phyloP scores from a whole-genome alignment of 2,329 filamentous ascomycete species.

The Aspergillus hiratsukae region DNA sequence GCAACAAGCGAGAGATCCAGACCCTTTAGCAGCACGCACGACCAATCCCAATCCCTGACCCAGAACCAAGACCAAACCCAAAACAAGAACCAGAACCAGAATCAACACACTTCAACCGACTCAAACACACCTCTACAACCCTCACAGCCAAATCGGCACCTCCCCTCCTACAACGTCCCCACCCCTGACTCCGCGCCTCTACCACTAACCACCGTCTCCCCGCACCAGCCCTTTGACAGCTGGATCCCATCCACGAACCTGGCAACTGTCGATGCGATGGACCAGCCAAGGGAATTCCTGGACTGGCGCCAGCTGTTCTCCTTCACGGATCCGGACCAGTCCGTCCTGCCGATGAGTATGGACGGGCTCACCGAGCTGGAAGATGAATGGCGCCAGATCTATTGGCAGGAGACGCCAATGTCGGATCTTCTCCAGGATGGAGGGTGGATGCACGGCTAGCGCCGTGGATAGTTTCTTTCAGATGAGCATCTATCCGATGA shows the following conservation, averaged over 20 bases:
- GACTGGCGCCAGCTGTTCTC: slow-evolving; percentile 42
- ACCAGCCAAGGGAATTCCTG: slow-evolving; percentile 31
- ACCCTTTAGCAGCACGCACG: slow-evolving; percentile 18
- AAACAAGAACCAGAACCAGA: slow-evolving; percentile 1
- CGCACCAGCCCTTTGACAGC: slow-evolving; percentile 26
- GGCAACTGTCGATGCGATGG: slow-evolving; percentile 28
- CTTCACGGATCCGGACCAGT: slow-evolving; percentile 35
- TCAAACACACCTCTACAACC: slow-evolving; percentile 15
- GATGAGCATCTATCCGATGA: background rate
- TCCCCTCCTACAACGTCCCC: slow-evolving; percentile 23
- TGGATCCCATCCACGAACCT: slow-evolving; percentile 29
- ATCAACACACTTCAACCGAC: slow-evolving; percentile 6
- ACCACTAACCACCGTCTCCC: slow-evolving; percentile 19
- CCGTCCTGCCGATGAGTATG: slow-evolving; percentile 32
- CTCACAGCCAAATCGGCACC: slow-evolving; percentile 17
- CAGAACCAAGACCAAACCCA: background rate
- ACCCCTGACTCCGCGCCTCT: slow-evolving; percentile 27
- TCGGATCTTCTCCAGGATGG: slow-evolving; percentile 39
- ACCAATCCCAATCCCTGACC: slow-evolving; percentile 3
- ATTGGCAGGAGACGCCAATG: slow-evolving; percentile 41
- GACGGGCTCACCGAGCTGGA: slow-evolving; percentile 39
- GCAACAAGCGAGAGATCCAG: slow-evolving; percentile 32
- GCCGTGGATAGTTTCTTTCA: background rate
- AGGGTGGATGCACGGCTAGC: slow-evolving; percentile 27
- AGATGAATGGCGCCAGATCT: slow-evolving; percentile 44